Base-by-base conservation (phyloP, 805 yeast genomes). In the Metschnikowia cerradonensis region DNA sequence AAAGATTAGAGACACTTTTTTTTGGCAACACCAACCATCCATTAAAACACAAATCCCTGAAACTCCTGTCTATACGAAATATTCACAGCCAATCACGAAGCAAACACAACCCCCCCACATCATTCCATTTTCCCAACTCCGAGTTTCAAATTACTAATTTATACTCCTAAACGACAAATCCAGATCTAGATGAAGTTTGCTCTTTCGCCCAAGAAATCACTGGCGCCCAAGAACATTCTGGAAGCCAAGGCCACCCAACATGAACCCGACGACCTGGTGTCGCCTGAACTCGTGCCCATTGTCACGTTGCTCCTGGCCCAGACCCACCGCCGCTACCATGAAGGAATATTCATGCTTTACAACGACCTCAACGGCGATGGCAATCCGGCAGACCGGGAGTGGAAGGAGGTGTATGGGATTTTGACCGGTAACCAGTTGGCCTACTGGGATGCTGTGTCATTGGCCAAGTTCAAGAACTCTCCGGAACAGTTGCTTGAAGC, bases 401-500 rank as follows among this genome's bases (percentile, higher is more conserved):
- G 99, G 99, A 77, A 79, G 49, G 97, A 94, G 69, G 96, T 91
- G 22, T 94, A 88, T 66, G 98, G 96, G 41, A 89, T 88, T 14
- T 73, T 94, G 39, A 82, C 89, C 3, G 99, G 99, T 19, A 88
- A 89, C 52, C 96, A 92, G 61, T 72, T 94, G 53, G 95, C 97
- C 0, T 80, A 89, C 54, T 94, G 98, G 97, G 90, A 90, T 64
- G 89, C 90, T 2, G 82, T 81, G 38, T 77, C 77, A 51, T 64
- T 88, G 51, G 81, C 84, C 13, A 76, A 73, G 53, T 77, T 77
- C 54, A 71, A 73, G 50, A 70, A 78, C 49, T 75, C 79, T 52
- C 84, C 83, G 22, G 79, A 76, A 22, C 77, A 78, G 23, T 67
- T 82, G 49, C 74, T 80, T 56, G 78, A 75, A 47, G 80, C 83